Conservation (phyloP, 495 filamentous ascomycete genomes). For the Acidiella bohemica region DNA sequence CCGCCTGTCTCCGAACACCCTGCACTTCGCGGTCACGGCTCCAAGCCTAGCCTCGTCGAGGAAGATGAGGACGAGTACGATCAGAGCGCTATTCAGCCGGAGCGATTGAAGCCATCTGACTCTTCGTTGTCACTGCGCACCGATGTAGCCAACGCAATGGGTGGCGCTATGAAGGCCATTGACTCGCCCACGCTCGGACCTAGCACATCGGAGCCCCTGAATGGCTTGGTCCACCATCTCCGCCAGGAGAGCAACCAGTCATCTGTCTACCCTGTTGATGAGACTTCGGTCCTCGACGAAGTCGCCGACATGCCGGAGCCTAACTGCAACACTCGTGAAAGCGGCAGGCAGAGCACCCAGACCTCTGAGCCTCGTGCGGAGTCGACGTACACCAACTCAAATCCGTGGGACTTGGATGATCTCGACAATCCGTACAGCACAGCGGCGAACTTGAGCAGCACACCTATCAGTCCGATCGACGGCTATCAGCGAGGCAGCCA, state of each 20-base stretch:
- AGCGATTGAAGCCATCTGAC: neutral
- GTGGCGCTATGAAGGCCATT: conserved; percentile 5
- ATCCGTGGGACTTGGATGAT: conserved; percentile 42
- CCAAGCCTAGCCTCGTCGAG: conserved; percentile 16
- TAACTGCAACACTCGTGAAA: no score
- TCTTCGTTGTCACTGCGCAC: conserved; percentile 3
- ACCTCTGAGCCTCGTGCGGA: conserved; percentile 14
- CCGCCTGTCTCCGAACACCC: conserved; percentile 21
- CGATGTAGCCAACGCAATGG: neutral
- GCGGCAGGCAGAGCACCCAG: conserved; percentile 7
- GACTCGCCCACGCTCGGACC: conserved; percentile 79
- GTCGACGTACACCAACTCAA: conserved; percentile 32
- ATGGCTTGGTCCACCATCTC: conserved; percentile 76
- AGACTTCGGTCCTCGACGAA: conserved; percentile 30
- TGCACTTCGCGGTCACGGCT: conserved; percentile 10
- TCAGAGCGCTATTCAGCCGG: conserved; percentile 4
- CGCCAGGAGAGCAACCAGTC: conserved; percentile 69
- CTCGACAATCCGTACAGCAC: conserved; percentile 34
- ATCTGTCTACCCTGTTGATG: conserved; percentile 50
- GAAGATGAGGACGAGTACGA: conserved; percentile 14
- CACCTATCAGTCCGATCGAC: conserved; percentile 10
- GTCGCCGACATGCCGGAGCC: no score
- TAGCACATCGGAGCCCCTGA: conserved; percentile 45
- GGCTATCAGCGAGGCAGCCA: neutral
- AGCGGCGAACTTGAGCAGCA: conserved; percentile 20